Evolutionary conservation across 2,329 filamentous ascomycete genomes (phyloP).

Genomic region (Cladosporium austrohemisphaericum): DNA sequence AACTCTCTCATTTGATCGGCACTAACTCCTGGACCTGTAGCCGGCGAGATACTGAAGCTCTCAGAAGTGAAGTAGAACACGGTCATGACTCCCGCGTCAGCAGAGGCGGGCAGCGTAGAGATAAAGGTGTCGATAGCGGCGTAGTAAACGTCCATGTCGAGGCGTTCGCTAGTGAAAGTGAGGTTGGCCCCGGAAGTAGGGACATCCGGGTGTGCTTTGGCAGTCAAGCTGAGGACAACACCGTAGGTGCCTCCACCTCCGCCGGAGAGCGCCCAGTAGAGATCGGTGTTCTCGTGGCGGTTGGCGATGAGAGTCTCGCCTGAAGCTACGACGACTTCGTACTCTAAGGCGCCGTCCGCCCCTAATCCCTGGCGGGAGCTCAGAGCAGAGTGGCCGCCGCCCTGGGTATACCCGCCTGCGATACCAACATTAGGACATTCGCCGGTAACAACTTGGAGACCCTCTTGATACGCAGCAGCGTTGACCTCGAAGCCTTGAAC

Average conservation of each 20-base stretch:
- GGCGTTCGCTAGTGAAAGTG: constrained; percentile 35
- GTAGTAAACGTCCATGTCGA: constrained; percentile 45
- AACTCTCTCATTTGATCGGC: constrained; percentile 41
- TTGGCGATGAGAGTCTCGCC: constrained; percentile 49
- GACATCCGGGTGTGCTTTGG: constrained; percentile 47
- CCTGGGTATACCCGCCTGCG: constrained; percentile 58
- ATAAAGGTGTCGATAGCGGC: constrained; percentile 47
- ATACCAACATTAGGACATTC: constrained; percentile 54
- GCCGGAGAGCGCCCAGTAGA: constrained; percentile 62
- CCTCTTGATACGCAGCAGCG: constrained; percentile 40
- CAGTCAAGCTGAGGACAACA: constrained; percentile 54
- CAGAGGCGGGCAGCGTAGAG: constrained; percentile 45
- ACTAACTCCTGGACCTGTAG: constrained; percentile 49
- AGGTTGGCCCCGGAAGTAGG: constrained; percentile 45
- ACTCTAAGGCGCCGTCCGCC: constrained; percentile 56
- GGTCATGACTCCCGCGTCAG: constrained; percentile 49
- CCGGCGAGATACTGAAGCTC: constrained; percentile 45
- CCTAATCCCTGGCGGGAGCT: constrained; percentile 53
- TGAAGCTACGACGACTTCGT: constrained; percentile 43
- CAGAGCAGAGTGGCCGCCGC: constrained; percentile 57
- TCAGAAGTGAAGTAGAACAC: constrained; percentile 51
- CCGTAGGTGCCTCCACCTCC: constrained; percentile 59
- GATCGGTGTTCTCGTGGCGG: constrained; percentile 47
- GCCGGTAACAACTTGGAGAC: constrained; percentile 54
- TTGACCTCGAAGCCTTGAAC: constrained; percentile 51